These are phyloP conservation scores for Phytophthora constricta DNA, from an alignment of 352 stramenopile genomes.

Conservation along the genomic window DNA sequence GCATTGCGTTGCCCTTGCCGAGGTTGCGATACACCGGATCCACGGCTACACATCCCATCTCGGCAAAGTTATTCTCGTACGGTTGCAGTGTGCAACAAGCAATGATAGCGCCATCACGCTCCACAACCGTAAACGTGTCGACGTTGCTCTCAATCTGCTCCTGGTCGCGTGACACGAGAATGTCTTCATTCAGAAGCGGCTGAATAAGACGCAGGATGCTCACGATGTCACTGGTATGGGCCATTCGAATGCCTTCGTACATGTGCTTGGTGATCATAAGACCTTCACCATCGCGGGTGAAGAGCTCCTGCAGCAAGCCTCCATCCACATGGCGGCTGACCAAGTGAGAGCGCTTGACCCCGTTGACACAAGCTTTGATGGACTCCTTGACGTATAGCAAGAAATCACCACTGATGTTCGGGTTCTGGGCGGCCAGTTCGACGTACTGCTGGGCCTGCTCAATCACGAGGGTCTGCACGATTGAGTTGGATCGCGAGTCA, in stretches of 20 bases:
- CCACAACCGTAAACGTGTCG: slow-evolving; percentile 87
- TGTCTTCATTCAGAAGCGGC: slow-evolving; percentile 87
- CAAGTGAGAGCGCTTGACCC: slow-evolving; percentile 85
- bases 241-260: slow-evolving; percentile 95
- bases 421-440: slow-evolving; percentile 69
- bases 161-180: slow-evolving; percentile 88
- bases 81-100: slow-evolving; percentile 88
- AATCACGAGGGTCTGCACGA: slow-evolving; percentile 81
- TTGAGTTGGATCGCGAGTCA: slow-evolving; percentile 81
- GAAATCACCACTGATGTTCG: slow-evolving; percentile 71
- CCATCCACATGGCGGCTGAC: slow-evolving; percentile 88
- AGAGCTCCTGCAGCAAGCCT: slow-evolving; percentile 97
- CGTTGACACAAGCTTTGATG: slow-evolving; percentile 84
- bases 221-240: slow-evolving; percentile 92
- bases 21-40: slow-evolving; percentile 87
- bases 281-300: slow-evolving; percentile 96
- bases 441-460: slow-evolving; percentile 86
- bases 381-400: slow-evolving; percentile 87
- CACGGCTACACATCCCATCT: slow-evolving; percentile 92
- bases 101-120: slow-evolving; percentile 90
- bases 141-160: slow-evolving; percentile 92
- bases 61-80: slow-evolving; percentile 91
- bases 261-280: slow-evolving; percentile 98
- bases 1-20: slow-evolving; percentile 90
- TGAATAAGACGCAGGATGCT: slow-evolving; percentile 90